Evolutionary conservation across 2,329 filamentous ascomycete genomes (phyloP).

Genomic region (Parafenestella ontariensis): DNA sequence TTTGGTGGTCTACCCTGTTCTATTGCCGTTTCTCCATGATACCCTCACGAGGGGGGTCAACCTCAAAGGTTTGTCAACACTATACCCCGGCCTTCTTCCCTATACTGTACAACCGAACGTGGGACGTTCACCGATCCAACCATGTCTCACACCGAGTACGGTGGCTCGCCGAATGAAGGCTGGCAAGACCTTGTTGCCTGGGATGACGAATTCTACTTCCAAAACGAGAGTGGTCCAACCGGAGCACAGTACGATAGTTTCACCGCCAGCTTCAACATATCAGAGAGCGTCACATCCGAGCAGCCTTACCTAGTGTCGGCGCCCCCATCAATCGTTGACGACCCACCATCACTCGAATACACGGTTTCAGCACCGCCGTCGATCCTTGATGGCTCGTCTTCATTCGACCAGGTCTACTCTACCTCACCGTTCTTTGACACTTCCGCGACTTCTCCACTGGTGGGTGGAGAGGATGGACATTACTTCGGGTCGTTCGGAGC

Average conservation of each 20-base stretch:
- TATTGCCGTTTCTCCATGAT: constrained; percentile 11
- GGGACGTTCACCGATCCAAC: background rate
- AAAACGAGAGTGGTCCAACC: constrained; percentile 23
- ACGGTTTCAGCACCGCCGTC: constrained; percentile 39
- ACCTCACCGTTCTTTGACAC: constrained; percentile 37
- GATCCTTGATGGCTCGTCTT: constrained; percentile 32
- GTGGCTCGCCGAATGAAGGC: constrained; percentile 24
- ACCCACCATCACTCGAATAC: constrained; percentile 35
- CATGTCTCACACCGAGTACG: constrained; percentile 28
- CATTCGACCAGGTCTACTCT: constrained; percentile 29
- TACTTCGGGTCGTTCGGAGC: constrained; percentile 35
- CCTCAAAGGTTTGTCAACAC: constrained; percentile 3
- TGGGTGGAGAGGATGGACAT: constrained; percentile 20
- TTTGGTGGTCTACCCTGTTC: constrained; percentile 4
- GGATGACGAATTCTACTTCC: constrained; percentile 40
- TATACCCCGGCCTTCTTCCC: background rate
- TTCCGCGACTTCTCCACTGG: constrained; percentile 35
- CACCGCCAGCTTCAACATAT: constrained; percentile 17
- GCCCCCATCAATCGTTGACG: constrained; percentile 34
- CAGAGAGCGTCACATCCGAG: constrained; percentile 33
- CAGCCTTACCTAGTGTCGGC: constrained; percentile 29
- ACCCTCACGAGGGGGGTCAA: constrained; percentile 14
- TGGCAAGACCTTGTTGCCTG: constrained; percentile 42
- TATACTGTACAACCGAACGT: background rate
- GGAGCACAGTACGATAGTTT: constrained; percentile 15